Evolutionary conservation across 2,329 filamentous ascomycete genomes (phyloP).

Genomic region (Pseudonectria buxi): DNA sequence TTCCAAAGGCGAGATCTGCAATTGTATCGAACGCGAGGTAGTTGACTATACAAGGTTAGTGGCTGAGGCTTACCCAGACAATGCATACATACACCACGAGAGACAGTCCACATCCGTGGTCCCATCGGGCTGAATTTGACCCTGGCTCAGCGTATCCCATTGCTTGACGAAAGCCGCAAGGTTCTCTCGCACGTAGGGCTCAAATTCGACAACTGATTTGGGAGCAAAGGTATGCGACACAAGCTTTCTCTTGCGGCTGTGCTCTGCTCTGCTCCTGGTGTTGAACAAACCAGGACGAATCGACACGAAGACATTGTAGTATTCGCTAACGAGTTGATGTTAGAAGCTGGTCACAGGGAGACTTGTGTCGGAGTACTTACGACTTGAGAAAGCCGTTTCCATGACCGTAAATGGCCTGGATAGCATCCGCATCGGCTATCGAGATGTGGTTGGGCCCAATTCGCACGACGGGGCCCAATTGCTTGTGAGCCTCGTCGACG

Average conservation of each 20-base stretch:
- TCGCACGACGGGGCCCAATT: slow-evolving; percentile 6
- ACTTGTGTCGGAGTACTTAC: slow-evolving; percentile 1
- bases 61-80: too few relatives aligned
- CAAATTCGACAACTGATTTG: slow-evolving; percentile 5
- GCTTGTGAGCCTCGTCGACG: slow-evolving; percentile 6
- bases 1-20: slow-evolving; percentile 10
- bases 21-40: slow-evolving; percentile 11
- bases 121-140: slow-evolving; percentile 5
- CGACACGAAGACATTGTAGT: slow-evolving; percentile 8
- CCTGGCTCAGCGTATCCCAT: slow-evolving; percentile 3
- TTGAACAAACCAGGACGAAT: slow-evolving; percentile 8
- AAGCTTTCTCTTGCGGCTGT: slow-evolving; percentile 8
- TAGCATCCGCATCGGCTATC: slow-evolving; percentile 6
- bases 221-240: slow-evolving; percentile 7
- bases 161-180: slow-evolving; percentile 5
- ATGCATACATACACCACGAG: slow-evolving; percentile 6
- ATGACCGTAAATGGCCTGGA: slow-evolving; percentile 8
- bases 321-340: slow-evolving; percentile 1
- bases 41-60: too few relatives aligned
- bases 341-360: neutral
- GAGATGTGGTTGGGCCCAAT: slow-evolving; percentile 9
- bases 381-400: slow-evolving; percentile 10
- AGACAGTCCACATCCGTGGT: neutral
- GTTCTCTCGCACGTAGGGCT: slow-evolving; percentile 7
- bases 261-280: slow-evolving; percentile 4